Evolutionary conservation across 306 rosid genomes (phyloP).

Genomic region (Prinsepia uniflora): DNA sequence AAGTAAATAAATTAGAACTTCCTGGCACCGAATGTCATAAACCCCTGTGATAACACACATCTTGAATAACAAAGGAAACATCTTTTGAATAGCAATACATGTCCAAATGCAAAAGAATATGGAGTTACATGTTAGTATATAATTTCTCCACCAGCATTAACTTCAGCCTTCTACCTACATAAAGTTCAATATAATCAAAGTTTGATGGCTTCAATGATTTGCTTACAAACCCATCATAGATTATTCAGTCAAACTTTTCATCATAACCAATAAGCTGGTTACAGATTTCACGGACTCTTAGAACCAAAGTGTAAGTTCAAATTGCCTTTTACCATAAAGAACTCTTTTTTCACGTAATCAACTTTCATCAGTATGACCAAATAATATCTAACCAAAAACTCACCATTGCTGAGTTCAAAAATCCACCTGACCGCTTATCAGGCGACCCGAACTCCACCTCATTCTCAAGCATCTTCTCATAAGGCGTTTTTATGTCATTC

Average conservation of each 20-base stretch:
- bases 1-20: conserved; percentile 33
- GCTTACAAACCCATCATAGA: not conserved
- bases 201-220: not conserved
- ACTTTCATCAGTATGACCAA: not conserved
- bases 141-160: not conserved
- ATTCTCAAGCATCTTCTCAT: conserved; percentile 92
- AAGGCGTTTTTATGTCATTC: conserved; percentile 81
- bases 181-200: not conserved
- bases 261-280: not conserved
- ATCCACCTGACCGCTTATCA: conserved; percentile 83
- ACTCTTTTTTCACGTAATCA: not conserved
- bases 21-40: conserved; percentile 7
- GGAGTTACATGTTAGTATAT: not conserved
- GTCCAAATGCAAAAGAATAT: not conserved
- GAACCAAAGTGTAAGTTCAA: not conserved
- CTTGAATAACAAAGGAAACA: not conserved
- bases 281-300: not conserved
- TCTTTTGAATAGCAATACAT: not conserved
- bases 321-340: not conserved
- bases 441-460: conserved; percentile 95
- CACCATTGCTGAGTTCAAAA: conserved; percentile 82
- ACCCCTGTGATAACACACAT: not conserved
- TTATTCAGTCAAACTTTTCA: not conserved
- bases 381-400: conserved; percentile 16
- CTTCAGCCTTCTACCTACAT: not conserved